Base-by-base conservation (phyloP, 257 asterid species). In the Mentha longifolia region DNA sequence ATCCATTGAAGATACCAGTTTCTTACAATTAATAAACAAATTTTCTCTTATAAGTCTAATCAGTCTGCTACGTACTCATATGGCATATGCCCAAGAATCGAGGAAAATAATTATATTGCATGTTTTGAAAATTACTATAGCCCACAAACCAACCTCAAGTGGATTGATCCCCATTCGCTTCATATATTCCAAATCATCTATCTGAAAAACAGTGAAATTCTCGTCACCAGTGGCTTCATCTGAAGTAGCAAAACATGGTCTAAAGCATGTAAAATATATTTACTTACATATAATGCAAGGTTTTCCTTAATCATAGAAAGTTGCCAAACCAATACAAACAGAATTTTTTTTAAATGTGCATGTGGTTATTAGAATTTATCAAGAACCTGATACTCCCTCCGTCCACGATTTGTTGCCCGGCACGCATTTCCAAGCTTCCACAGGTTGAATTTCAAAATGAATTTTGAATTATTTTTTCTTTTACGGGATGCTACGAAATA, bases 151-250 rank as follows among this genome's bases (percentile, higher is more conserved):
- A 76, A 92, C 98, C 95, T 88, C 83, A 33, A 75, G 67, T 14
- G 95, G 93, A 69, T 75, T 84, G 60, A 94, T 85, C 30, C 90
- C 89, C 76, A 73, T 83, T 76, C 35, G 74, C 85, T 76, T 81
- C 76, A 91, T 39, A 80, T 68, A 86, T 57, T 85, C 89, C 88
- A 94, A 65, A 78, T 91, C 89, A 73, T 94, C 88, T 57, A 94
- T 88, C 98, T 92, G 95, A 83, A 78, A 90, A 70, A 75, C 80
- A 75, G 77, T 54, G 80, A 77, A 61, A 62, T 59, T 74, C 73
- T 58, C 49, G 78, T 89, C 69, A 85, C 69, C 73, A 69, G 75
- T 71, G 69, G 58, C 75, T 39, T 65, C 19, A 66, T n/a, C 52
- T 66, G 56, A 65, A 68, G 35, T 12, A 65, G 60, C 52, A 64